Evolutionary conservation across 139 green algal species (phyloP), one percentile per base, ranked within the genome.

Genomic region (Tetradesmus obliquus): DNA sequence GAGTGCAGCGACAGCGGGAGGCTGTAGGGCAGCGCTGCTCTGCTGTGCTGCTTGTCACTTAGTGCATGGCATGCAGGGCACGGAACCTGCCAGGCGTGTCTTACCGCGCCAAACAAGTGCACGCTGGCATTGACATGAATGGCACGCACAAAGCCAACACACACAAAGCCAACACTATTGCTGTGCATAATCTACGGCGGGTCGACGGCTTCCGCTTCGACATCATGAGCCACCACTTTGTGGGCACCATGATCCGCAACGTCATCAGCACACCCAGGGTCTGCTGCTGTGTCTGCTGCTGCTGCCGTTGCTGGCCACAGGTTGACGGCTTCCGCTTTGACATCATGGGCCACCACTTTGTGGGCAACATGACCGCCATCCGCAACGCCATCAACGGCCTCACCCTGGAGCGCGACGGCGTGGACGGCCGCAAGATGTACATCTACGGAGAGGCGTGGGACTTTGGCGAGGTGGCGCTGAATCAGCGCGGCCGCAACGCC

Each of bases 401-500:
- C 17, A 97, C 95, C 1, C 71, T 96, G 1, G 94, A 97, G 55
- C 85, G 90, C 83, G 94, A 95, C 89, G 95, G 96, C 60, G 95
- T 98, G 15, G 94, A 97, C 62, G 97, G 97, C 3, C 91, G 71
- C 19, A 82, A 53, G 51, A 94, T 98, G 8, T 98, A 98, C 93
- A 93, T 98, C 76, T 99, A 99, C 91, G 97, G 97, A 54, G 97
- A 99, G 92, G 97, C 95, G 2, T 99, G 97, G 97, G 96, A 99
- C 94, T 98, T 98, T 95, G 97, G 96, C 19, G 97, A 99, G 95
- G 95, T 98, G 72, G 93, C 94, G 0, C 91, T 95, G 90, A 98
- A 98, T 88, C 91, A 94, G 85, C 93, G 96, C 5, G 97, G 97
- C 9, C 88, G 95, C 69, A 99, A 99, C 93, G 97, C 96, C 3